Percentiles rank a stretch among this genome's conserved stretches.
These are phyloP conservation scores for Globisporangium splendens DNA, from an alignment of 352 stramenopile species.

Conservation along the genomic window DNA sequence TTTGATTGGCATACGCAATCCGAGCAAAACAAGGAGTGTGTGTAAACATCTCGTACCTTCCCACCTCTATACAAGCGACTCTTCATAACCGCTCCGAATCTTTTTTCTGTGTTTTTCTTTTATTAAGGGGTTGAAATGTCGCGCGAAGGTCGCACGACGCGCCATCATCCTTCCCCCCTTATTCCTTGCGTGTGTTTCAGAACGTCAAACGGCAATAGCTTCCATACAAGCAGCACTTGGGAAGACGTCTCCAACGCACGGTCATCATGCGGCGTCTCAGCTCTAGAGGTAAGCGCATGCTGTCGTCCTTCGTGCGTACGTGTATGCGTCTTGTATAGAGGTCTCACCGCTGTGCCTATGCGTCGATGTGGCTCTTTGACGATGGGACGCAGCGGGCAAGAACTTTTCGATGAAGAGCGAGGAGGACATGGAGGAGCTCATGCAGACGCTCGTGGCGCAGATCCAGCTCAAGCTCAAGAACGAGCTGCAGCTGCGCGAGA, in stretches of 20 bases:
- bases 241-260: neutral
- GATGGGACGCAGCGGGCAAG: constrained; percentile 30
- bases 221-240: neutral
- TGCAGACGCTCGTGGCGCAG: constrained; percentile 79
- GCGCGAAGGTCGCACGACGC: neutral
- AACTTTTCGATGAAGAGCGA: constrained; percentile 82
- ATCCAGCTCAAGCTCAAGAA: constrained; percentile 87
- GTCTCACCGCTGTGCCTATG: neutral
- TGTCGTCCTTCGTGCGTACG: neutral
- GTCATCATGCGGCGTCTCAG: constrained; percentile 46
- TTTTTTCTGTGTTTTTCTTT: neutral
- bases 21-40: neutral
- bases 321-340: neutral
- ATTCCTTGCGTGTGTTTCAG: neutral
- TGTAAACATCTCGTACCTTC: neutral
- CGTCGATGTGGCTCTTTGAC: neutral
- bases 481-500: constrained; percentile 77
- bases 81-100: neutral
- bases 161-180: neutral
- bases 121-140: neutral
- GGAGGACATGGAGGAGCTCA: constrained; percentile 81
- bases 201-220: constrained; percentile 1
- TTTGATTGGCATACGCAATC: neutral
- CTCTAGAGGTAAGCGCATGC: constrained; percentile 30
- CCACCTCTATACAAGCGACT: neutral